Evolutionary conservation across 73 alveolate genomes (phyloP).

Genomic region (Loxodes magnus): DNA sequence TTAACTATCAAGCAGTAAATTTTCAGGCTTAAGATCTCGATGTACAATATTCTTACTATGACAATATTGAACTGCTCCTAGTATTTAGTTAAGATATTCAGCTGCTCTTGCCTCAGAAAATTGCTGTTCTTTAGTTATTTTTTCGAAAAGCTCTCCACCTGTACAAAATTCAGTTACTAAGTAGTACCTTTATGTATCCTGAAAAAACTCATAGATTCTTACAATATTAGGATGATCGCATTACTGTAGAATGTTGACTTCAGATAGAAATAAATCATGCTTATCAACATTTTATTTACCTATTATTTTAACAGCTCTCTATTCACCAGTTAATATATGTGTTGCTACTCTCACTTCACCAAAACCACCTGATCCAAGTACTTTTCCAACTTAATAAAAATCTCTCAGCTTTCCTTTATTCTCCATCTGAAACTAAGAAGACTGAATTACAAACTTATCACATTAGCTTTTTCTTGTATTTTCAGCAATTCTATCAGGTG

Average conservation of each 20-base stretch:
- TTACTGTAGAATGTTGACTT: slow-evolving; percentile 15
- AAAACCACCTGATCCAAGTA: slow-evolving; percentile 24
- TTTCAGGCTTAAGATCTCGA: slow-evolving; percentile 77
- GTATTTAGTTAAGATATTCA: slow-evolving; percentile 45
- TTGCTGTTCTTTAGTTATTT: slow-evolving; percentile 19
- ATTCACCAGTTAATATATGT: slow-evolving; percentile 4
- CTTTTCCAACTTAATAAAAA: slow-evolving; percentile 30
- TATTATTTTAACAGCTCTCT: slow-evolving; percentile 28
- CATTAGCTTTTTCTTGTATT: too few relatives aligned
- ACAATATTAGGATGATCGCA: slow-evolving; percentile 69
- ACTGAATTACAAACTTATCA: slow-evolving; percentile 5
- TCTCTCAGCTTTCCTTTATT: slow-evolving; percentile 36
- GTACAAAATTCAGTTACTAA: slow-evolving; percentile 43
- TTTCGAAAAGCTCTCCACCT: slow-evolving; percentile 66
- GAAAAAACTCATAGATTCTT: slow-evolving; percentile 55
- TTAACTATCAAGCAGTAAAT: slow-evolving; percentile 42
- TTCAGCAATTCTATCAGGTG: too few relatives aligned
- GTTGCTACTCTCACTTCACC: slow-evolving; percentile 18
- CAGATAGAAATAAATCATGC: slow-evolving; percentile 11
- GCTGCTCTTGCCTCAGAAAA: slow-evolving; percentile 55
- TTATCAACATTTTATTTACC: background rate
- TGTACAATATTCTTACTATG: slow-evolving; percentile 61
- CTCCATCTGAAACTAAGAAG: slow-evolving; percentile 21
- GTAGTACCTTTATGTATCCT: slow-evolving; percentile 49
- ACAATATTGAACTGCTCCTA: slow-evolving; percentile 51